Evolutionary conservation across 1,284 basidiomycete species (phyloP).

Genomic region (Ceratobasidium sp.): DNA sequence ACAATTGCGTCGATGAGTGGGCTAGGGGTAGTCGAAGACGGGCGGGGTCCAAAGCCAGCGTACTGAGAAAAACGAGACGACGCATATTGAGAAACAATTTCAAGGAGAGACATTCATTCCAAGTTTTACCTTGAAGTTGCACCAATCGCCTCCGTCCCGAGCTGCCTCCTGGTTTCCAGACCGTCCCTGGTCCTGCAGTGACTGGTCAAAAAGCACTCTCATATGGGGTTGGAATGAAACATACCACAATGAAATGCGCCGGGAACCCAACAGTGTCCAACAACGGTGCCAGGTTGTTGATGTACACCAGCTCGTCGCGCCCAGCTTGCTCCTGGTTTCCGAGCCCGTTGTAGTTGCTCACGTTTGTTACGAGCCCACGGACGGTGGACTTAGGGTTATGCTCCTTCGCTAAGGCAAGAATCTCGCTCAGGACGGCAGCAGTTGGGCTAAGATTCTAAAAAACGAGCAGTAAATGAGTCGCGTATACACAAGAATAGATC

Average conservation of each 20-base stretch:
- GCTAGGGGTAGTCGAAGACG: slow-evolving; percentile 46
- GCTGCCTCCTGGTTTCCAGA: slow-evolving; percentile 47
- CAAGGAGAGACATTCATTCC: no score
- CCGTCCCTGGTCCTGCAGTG: slow-evolving; percentile 48
- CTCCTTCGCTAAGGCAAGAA: slow-evolving; percentile 43
- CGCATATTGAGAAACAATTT: no score
- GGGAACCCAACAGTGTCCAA: slow-evolving; percentile 42
- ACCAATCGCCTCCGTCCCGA: slow-evolving; percentile 49
- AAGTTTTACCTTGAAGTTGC: slow-evolving; percentile 50
- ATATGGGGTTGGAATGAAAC: neutral
- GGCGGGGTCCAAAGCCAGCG: slow-evolving; percentile 50
- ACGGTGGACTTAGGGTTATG: slow-evolving; percentile 43
- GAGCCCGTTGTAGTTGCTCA: slow-evolving; percentile 48
- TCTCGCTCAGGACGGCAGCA: slow-evolving; percentile 43
- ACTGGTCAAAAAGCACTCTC: neutral
- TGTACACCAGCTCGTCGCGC: slow-evolving; percentile 47
- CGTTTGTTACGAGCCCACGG: slow-evolving; percentile 43
- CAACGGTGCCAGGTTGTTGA: slow-evolving; percentile 45
- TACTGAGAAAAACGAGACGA: slow-evolving; percentile 17
- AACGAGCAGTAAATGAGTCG: neutral
- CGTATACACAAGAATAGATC: neutral
- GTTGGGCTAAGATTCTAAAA: slow-evolving; percentile 47
- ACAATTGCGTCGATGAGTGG: slow-evolving; percentile 50
- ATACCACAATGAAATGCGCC: slow-evolving; percentile 46
- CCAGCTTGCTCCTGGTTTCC: slow-evolving; percentile 47